A percentile compares a stretch with the other conserved stretches of the same genome.
Conservation (phyloP, 2,329 filamentous ascomycete species). For the Trichoderma atroviride region DNA sequence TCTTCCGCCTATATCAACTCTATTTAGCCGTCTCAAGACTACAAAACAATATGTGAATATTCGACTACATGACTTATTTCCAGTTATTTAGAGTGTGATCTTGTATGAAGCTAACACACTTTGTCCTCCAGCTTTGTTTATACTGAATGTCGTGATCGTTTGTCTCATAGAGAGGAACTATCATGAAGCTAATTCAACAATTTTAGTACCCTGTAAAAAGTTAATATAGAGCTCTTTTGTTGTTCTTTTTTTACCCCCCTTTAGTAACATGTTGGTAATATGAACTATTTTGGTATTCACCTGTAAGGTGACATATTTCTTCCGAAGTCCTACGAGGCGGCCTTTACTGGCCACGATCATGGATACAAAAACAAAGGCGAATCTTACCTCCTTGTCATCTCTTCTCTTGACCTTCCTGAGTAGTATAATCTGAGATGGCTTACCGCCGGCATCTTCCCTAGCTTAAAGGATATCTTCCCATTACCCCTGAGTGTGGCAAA, state of each 20-base stretch:
- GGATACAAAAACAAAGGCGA: background rate
- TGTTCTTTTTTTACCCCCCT: too few relatives aligned
- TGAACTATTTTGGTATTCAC: background rate
- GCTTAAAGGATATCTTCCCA: too few relatives aligned
- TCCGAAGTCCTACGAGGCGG: background rate
- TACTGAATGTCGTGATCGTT: background rate
- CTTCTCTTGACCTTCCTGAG: background rate
- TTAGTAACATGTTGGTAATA: background rate
- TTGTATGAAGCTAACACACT: background rate
- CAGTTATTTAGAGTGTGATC: background rate
- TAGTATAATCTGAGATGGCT: background rate
- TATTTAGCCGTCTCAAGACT: background rate
- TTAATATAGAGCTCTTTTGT: background rate
- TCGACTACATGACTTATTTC: too few relatives aligned
- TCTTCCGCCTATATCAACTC: too few relatives aligned
- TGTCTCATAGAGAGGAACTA: background rate
- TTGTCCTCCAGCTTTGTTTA: background rate
- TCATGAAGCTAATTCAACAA: background rate
- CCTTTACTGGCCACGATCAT: background rate
- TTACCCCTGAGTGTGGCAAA: too few relatives aligned
- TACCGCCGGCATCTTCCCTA: background rate
- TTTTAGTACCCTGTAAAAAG: background rate
- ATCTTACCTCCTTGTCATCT: background rate
- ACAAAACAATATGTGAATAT: too few relatives aligned
- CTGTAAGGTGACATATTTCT: background rate